phyloP scores from a whole-genome alignment of 208 protist genomes.

The Crithidia sp. region DNA sequence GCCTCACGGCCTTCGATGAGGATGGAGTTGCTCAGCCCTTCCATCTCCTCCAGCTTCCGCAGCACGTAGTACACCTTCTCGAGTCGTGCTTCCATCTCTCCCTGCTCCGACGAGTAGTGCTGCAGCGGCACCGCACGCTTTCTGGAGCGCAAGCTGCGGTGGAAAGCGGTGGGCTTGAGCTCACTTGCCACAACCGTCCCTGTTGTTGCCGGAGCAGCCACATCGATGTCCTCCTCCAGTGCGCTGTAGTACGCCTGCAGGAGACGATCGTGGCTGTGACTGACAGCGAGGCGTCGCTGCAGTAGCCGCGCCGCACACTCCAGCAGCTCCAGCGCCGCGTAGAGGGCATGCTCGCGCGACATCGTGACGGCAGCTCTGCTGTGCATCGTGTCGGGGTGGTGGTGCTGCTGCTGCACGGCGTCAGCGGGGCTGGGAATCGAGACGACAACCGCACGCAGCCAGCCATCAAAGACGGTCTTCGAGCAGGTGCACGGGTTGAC shows the following conservation, averaged over 20 bases:
- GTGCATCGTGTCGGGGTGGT: too few species aligned
- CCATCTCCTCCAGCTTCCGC: conserved; percentile 52
- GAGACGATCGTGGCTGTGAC: conserved; percentile 39
- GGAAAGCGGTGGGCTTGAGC: conserved; percentile 41
- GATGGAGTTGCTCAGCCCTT: conserved; percentile 38
- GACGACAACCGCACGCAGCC: conserved; percentile 49
- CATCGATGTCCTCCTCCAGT: conserved; percentile 57
- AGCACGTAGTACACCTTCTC: conserved; percentile 61
- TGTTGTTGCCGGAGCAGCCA: not conserved
- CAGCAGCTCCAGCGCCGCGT: conserved; percentile 42
- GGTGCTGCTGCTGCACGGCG: conserved; percentile 3
- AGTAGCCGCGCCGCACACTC: conserved; percentile 43
- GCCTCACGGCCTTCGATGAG: conserved; percentile 20
- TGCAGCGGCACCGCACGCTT: conserved; percentile 42
- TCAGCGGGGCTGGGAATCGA: conserved; percentile 40
- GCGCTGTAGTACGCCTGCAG: conserved; percentile 71
- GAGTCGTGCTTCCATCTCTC: conserved; percentile 42
- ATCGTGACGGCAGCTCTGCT: not conserved
- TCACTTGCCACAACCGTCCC: conserved; percentile 9
- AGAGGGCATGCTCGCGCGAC: conserved; percentile 40
- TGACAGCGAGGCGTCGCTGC: conserved; percentile 27
- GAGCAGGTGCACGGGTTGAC: conserved; percentile 47
- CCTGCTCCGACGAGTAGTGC: conserved; percentile 43
- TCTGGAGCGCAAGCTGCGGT: conserved; percentile 48
- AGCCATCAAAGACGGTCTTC: conserved; percentile 35